Evolutionary conservation across 352 stramenopile genomes (phyloP), one percentile per base, ranked within the genome.

Genomic region (Pythium insidiosum): DNA sequence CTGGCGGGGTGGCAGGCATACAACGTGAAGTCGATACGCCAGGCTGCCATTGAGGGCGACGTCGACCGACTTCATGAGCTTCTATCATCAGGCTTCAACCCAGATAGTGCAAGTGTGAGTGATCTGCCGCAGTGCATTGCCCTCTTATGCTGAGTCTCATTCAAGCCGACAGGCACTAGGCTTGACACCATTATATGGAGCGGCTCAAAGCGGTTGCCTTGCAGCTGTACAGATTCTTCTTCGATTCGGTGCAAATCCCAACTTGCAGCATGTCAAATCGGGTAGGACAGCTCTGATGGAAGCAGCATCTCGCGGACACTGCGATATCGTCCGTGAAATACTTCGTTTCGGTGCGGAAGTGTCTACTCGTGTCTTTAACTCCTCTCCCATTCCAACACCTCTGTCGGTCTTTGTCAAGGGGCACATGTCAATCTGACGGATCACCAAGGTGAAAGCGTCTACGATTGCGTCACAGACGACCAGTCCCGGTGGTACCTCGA

Each of bases 271-370:
- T 16, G 36, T 84, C 37, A 73, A 68, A 31, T 73, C 75, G 0
- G 63, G 66, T 22, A 62, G 75, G 13, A 84, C 75, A 7, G 50
- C 72, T 2, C 52, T 85, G 0, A 88, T 85, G 75, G 72, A 88
- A 34, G 75, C 70, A 24, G 58, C 55, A n/a, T 50, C 55, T 25
- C 65, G 72, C 6, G 50, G 63, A 1, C 69, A 63, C 15, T 33
- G 36, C 5, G 29, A 49, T 3, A 56, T 88, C 2, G 38, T 88
- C 20, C 68, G 64, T 15, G 63, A 78, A 40, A 51, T 88, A 5
- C 60, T 88, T 42, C 75, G 75, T 38, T 68, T 68, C 38, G 75
- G 75, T 88, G 19, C 25, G 43, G 42, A 16, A 9, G n/a, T 23
- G 9, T 47, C 6, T 5, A 20, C 7, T 31, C 12, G 3, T 43